Conservation (phyloP, 208 protist genomes). For the Spongospora subterranea region DNA sequence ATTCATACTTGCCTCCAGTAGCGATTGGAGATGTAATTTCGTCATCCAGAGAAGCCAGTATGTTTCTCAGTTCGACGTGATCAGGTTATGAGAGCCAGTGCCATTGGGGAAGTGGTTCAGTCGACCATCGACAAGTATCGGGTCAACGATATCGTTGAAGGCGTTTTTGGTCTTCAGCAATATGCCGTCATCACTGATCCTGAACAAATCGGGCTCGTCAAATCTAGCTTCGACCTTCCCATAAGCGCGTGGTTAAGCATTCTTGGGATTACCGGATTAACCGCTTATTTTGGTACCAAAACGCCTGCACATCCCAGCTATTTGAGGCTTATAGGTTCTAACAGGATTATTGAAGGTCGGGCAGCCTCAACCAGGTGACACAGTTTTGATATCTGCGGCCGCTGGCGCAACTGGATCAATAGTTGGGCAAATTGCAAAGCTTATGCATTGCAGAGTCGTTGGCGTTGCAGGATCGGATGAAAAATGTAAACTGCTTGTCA, state of each 20-base stretch:
- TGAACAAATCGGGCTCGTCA: background rate
- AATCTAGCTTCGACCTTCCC: background rate
- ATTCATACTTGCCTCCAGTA: constrained; percentile 42
- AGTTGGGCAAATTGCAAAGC: constrained; percentile 67
- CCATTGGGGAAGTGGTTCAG: background rate
- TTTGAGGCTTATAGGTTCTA: background rate
- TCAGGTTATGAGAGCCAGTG: constrained; percentile 7
- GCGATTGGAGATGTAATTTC: background rate
- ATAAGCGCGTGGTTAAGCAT: constrained; percentile 18
- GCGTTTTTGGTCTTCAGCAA: constrained; percentile 15
- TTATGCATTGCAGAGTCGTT: constrained; percentile 58
- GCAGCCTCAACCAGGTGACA: constrained; percentile 59
- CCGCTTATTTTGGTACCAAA: background rate
- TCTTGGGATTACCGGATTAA: constrained; percentile 27
- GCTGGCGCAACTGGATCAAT: constrained; percentile 61
- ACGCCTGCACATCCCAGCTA: background rate
- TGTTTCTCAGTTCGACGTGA: too few relatives aligned
- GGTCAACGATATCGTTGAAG: background rate
- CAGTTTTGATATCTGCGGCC: constrained; percentile 63
- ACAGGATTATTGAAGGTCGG: constrained; percentile 39
- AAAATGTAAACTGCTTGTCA: constrained; percentile 57
- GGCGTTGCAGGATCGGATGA: constrained; percentile 61
- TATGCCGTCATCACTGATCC: background rate
- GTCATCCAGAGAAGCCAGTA: background rate
- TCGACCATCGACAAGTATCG: background rate